Evolutionary conservation across 2,329 filamentous ascomycete species (phyloP).

Genomic region (Dothideomycetidae sp.): DNA sequence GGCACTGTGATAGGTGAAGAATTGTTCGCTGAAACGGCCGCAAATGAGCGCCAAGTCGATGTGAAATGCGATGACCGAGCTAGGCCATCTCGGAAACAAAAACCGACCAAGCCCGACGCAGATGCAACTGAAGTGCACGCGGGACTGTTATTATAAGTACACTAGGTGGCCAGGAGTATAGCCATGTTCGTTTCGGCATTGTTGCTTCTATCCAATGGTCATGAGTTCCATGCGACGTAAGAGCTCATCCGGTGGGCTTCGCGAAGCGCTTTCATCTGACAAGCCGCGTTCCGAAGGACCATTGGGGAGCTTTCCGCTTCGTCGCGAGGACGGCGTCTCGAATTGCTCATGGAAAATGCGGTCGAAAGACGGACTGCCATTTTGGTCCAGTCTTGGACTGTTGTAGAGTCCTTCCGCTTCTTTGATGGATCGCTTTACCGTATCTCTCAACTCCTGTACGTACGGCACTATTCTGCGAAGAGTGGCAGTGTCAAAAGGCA

Average conservation of each 20-base stretch:
- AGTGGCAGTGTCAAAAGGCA: slow-evolving; percentile 53
- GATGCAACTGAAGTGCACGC: slow-evolving; percentile 1
- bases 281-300: slow-evolving; percentile 7
- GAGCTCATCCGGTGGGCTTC: slow-evolving; percentile 14
- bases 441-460: slow-evolving; percentile 33
- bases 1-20: no score
- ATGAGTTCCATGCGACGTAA: slow-evolving; percentile 15
- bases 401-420: slow-evolving; percentile 35
- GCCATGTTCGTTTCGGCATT: slow-evolving; percentile 7
- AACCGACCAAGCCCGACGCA: not conserved
- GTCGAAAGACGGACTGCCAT: slow-evolving; percentile 22
- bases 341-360: slow-evolving; percentile 21
- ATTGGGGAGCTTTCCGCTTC: slow-evolving; percentile 10
- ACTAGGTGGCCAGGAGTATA: slow-evolving; percentile 5
- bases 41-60: not conserved
- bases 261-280: slow-evolving; percentile 11
- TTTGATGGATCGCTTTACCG: slow-evolving; percentile 33
- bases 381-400: slow-evolving; percentile 23
- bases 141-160: slow-evolving; percentile 6
- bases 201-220: slow-evolving; percentile 15
- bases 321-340: slow-evolving; percentile 10
- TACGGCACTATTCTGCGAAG: slow-evolving; percentile 47
- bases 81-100: no score
- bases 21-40: no score
- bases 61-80: not conserved